Evolutionary conservation across 2,329 filamentous ascomycete species (phyloP).

Genomic region (Aspergillus hiratsukae): DNA sequence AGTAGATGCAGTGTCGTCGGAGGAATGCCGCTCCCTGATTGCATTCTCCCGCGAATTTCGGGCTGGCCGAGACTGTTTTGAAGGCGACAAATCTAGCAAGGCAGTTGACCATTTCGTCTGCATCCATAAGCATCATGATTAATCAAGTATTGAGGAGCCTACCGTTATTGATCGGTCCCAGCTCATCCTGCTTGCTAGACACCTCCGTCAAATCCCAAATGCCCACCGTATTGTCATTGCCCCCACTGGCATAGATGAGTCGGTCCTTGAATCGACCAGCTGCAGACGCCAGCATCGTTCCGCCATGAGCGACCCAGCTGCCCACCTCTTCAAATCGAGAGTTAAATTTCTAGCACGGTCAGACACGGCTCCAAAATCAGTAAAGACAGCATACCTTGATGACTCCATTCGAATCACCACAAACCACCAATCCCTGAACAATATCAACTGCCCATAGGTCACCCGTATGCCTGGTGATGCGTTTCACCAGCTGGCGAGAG

Average conservation of each 20-base stretch:
- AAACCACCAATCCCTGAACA: constrained; percentile 79
- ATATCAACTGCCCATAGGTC: constrained; percentile 86
- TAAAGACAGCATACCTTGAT: constrained; percentile 60
- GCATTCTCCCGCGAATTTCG: constrained; percentile 86
- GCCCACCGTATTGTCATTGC: constrained; percentile 83
- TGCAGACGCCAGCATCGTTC: constrained; percentile 81
- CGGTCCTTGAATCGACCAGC: constrained; percentile 65
- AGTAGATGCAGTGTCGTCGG: constrained; percentile 82
- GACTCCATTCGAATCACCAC: constrained; percentile 82
- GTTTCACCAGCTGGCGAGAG: constrained; percentile 82
- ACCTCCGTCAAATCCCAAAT: constrained; percentile 75
- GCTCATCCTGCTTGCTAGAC: constrained; percentile 40
- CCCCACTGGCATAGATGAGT: constrained; percentile 88
- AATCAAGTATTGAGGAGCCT: constrained; percentile 7
- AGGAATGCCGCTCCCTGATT: constrained; percentile 88
- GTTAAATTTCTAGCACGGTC: constrained; percentile 60
- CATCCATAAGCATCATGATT: constrained; percentile 8
- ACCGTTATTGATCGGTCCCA: constrained; percentile 56
- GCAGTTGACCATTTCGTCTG: constrained; percentile 62
- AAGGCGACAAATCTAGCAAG: constrained; percentile 84
- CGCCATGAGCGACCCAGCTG: constrained; percentile 77
- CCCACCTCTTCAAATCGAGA: constrained; percentile 77
- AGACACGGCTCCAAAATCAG: background rate
- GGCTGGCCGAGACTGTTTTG: constrained; percentile 83
- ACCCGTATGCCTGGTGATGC: constrained; percentile 72